A percentile compares a stretch with the other conserved stretches of the same genome.
These are phyloP conservation scores for Geranium brycei DNA, from an alignment of 345 rosid genomes.

Conservation along the genomic window DNA sequence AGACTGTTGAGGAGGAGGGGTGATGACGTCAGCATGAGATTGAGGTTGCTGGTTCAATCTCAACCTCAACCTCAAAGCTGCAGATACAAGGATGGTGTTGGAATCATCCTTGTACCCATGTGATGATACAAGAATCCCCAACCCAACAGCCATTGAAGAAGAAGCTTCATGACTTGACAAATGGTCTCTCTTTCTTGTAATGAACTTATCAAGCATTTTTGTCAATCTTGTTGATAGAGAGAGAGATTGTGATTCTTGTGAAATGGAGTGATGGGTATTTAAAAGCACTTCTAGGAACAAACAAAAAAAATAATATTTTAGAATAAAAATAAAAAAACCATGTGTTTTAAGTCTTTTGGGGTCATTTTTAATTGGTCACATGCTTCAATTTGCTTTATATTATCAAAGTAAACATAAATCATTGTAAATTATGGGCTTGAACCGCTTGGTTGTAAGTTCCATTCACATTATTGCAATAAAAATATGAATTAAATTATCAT, in stretches of 20 bases:
- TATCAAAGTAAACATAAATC: no score
- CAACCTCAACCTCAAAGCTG: slow-evolving; percentile 11
- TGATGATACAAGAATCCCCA: slow-evolving; percentile 26
- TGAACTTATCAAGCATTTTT: slow-evolving; percentile 2
- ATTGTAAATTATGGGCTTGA: not conserved
- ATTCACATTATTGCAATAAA: not conserved
- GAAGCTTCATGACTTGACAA: not conserved
- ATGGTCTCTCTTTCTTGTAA: not conserved
- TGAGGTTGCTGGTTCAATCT: not conserved
- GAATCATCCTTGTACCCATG: not conserved
- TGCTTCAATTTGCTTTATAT: not conserved
- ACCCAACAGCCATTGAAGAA: slow-evolving; percentile 29
- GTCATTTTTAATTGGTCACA: not conserved
- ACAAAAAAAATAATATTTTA: no score
- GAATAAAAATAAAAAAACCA: no score
- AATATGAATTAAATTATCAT: not conserved
- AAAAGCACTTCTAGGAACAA: no score
- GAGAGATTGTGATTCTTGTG: not conserved
- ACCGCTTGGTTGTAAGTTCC: not conserved
- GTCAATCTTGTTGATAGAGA: not conserved
- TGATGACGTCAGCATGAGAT: not conserved
- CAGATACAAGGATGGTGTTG: slow-evolving; percentile 26
- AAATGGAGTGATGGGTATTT: not conserved
- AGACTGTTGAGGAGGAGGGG: slow-evolving; percentile 2
- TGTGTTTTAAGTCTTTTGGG: no score